These are phyloP conservation scores for Venturia aucupariae DNA, from an alignment of 2,329 filamentous ascomycete species.

Conservation along the genomic window DNA sequence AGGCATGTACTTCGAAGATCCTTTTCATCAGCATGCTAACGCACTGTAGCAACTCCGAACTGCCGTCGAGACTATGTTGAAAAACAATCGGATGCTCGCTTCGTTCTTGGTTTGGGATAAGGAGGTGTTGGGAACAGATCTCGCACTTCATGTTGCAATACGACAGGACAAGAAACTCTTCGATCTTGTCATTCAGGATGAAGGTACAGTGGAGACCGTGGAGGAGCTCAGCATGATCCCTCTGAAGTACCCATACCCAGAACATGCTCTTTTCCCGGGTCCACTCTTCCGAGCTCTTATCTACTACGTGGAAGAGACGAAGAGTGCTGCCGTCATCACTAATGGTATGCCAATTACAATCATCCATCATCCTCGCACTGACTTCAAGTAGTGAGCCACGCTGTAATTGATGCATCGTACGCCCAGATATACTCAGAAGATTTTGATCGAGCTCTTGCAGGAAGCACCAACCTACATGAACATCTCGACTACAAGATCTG, in stretches of 20 bases:
- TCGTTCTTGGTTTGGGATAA: slow-evolving; percentile 11
- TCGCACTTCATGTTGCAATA: slow-evolving; percentile 3
- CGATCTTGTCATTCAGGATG: slow-evolving; percentile 4
- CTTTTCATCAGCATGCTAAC: neutral
- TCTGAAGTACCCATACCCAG: slow-evolving; percentile 4
- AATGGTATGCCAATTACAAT: neutral
- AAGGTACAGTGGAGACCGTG: slow-evolving; percentile 2
- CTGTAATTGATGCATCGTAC: slow-evolving; percentile 9
- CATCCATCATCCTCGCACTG: neutral
- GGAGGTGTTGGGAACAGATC: neutral
- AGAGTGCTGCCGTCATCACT: neutral
- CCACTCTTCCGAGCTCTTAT: slow-evolving; percentile 3
- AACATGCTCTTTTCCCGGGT: slow-evolving; percentile 5
- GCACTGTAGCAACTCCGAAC: neutral
- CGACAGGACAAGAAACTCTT: slow-evolving; percentile 7
- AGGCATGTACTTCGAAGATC: neutral
- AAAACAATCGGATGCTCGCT: slow-evolving; percentile 1
- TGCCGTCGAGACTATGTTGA: slow-evolving; percentile 4
- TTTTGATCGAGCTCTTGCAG: slow-evolving; percentile 6
- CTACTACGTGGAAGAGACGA: slow-evolving; percentile 5
- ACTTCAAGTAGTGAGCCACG: neutral
- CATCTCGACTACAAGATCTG: slow-evolving; percentile 10
- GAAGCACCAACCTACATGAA: slow-evolving; percentile 3
- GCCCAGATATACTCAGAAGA: slow-evolving; percentile 4
- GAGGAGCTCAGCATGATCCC: neutral